Percentiles rank a stretch among this genome's conserved stretches.
Evolutionary conservation across 345 rosid genomes (phyloP).

Genomic region (Salix dunnii): DNA sequence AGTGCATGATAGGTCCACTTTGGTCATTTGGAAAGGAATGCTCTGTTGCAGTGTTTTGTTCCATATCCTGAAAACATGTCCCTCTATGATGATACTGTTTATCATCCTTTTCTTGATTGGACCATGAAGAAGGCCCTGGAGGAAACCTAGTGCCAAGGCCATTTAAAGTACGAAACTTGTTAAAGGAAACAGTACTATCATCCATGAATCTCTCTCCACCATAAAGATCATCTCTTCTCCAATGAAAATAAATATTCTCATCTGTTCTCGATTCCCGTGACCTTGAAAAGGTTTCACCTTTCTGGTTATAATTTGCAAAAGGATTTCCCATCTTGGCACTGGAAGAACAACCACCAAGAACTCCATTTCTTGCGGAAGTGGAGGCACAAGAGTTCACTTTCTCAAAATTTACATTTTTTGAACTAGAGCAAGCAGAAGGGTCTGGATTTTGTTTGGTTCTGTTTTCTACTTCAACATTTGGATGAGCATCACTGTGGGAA

Average conservation of each 20-base stretch:
- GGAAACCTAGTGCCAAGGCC: conserved; percentile 11
- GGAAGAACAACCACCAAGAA: conserved; percentile 12
- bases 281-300: background rate
- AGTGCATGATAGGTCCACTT: background rate
- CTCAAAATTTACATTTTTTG: conserved; percentile 21
- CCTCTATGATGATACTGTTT: conserved; percentile 8
- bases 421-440: conserved; percentile 21
- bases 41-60: background rate
- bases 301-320: background rate
- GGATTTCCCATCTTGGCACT: conserved; percentile 12
- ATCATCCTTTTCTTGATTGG: conserved; percentile 3
- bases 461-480: conserved; percentile 18
- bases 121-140: conserved; percentile 16
- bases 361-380: conserved; percentile 21
- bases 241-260: conserved; percentile 1
- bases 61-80: conserved; percentile 4
- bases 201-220: conserved; percentile 5
- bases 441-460: conserved; percentile 21
- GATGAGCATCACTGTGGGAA: conserved; percentile 20
- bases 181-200: background rate
- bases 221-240: conserved; percentile 12
- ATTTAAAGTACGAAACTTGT: background rate
- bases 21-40: background rate
- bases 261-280: background rate
- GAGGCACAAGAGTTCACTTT: conserved; percentile 23